Conservation (phyloP, 208 protist species). For the Trypanosoma rangeli region DNA sequence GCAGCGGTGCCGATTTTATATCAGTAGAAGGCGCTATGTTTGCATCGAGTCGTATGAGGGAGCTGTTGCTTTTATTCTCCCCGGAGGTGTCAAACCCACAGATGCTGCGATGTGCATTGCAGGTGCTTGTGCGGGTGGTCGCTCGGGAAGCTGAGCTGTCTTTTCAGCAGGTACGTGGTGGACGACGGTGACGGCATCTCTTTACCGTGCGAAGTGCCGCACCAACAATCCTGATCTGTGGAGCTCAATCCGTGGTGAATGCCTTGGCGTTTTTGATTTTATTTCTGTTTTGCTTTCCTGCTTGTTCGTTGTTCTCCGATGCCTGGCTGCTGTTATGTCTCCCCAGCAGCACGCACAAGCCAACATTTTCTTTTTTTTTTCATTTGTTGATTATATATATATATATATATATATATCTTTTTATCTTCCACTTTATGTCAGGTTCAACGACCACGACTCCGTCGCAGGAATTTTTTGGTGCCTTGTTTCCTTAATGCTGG, state of each 20-base stretch:
- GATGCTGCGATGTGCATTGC: conserved; percentile 58
- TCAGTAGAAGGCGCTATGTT: background rate
- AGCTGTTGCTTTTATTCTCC: conserved; percentile 53
- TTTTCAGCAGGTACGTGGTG: conserved; percentile 18
- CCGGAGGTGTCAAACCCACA: conserved; percentile 42
- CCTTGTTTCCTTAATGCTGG: conserved; percentile 42
- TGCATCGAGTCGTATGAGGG: conserved; percentile 26
- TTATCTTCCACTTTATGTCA: background rate
- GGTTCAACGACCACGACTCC: too few species aligned
- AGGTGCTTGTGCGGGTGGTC: conserved; percentile 37
- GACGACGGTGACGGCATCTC: background rate
- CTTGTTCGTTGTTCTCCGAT: too few species aligned
- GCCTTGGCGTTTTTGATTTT: too few species aligned
- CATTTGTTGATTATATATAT: too few species aligned
- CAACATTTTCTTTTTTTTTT: too few species aligned
- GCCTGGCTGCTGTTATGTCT: too few species aligned
- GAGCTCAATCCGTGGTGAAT: too few species aligned
- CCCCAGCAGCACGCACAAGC: too few species aligned
- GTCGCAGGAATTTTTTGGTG: background rate
- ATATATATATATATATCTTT: too few species aligned
- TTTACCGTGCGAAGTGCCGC: background rate
- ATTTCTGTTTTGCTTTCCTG: too few species aligned
- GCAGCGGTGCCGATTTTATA: conserved; percentile 2
- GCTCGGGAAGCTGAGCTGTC: conserved; percentile 24
- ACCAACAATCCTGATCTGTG: background rate